Evolutionary conservation across 2,329 filamentous ascomycete genomes (phyloP).

Genomic region (Beauveria varroae): DNA sequence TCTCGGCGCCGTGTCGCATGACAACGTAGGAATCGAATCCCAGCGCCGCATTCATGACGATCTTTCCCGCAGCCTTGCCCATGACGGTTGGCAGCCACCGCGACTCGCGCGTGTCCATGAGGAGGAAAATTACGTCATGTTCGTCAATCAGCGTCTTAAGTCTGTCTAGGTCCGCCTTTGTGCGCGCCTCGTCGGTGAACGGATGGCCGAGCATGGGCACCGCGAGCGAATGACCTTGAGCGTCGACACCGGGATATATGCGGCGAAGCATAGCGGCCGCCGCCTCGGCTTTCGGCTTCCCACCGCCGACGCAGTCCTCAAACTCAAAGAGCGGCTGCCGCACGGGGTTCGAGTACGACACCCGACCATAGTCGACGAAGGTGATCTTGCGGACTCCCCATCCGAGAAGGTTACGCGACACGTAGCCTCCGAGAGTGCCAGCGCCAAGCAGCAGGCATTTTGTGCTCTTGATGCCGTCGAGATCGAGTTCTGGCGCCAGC

Average conservation of each 20-base stretch:
- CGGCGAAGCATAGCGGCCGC: constrained; percentile 74
- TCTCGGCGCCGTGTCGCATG: constrained; percentile 82
- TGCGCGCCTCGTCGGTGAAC: constrained; percentile 62
- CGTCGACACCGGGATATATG: constrained; percentile 87
- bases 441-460: constrained; percentile 88
- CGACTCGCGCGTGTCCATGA: constrained; percentile 94
- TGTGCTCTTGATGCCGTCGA: constrained; percentile 82
- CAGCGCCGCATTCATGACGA: constrained; percentile 92
- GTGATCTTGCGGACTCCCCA: constrained; percentile 96
- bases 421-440: constrained; percentile 88
- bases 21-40: constrained; percentile 96
- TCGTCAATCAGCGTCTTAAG: constrained; percentile 68
- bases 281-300: constrained; percentile 71
- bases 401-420: constrained; percentile 83
- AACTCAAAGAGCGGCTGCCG: constrained; percentile 90
- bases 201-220: constrained; percentile 96
- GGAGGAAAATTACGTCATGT: constrained; percentile 89
- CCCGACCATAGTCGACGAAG: constrained; percentile 86
- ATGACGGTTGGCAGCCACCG: constrained; percentile 95
- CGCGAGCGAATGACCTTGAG: constrained; percentile 69
- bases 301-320: constrained; percentile 78
- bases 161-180: constrained; percentile 66
- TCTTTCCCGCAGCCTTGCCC: constrained; percentile 86
- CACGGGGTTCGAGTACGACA: constrained; percentile 95
- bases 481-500: constrained; percentile 77